Conservation (phyloP, 768 basidiomycete genomes). For the Hebeloma cylindrosporum region DNA sequence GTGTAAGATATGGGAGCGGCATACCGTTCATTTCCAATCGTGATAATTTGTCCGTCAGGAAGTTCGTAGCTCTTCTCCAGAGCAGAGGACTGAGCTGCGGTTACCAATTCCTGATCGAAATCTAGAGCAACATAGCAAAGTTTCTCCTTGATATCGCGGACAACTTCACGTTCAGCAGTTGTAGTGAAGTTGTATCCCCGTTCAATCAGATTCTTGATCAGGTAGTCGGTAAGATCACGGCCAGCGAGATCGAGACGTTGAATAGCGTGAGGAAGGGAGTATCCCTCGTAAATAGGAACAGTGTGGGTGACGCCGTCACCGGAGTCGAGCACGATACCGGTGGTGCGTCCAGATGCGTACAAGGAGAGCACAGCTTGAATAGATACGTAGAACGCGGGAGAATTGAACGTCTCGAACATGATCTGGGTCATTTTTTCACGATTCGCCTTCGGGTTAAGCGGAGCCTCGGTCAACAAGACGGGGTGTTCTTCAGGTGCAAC, state of each 20-base stretch:
- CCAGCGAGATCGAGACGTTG: conserved; percentile 90
- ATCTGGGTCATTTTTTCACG: conserved; percentile 94
- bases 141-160: conserved; percentile 97
- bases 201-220: conserved; percentile 86
- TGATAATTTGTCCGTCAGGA: conserved; percentile 92
- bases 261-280: conserved; percentile 90
- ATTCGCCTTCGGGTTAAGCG: conserved; percentile 91
- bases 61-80: conserved; percentile 94
- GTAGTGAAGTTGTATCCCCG: conserved; percentile 95
- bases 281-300: conserved; percentile 95
- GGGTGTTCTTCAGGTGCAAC: conserved; percentile 94
- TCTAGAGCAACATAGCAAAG: conserved; percentile 94
- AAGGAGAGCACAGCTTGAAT: conserved; percentile 91
- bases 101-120: conserved; percentile 92
- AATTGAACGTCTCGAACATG: conserved; percentile 97
- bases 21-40: conserved; percentile 89
- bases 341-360: conserved; percentile 94
- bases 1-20: conserved; percentile 47
- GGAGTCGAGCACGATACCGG: conserved; percentile 93
- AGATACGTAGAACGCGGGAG: conserved; percentile 88
- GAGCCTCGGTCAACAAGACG: conserved; percentile 88
- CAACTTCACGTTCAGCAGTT: conserved; percentile 91
- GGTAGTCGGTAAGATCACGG: conserved; percentile 83
- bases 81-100: conserved; percentile 84
- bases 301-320: conserved; percentile 97